These are phyloP conservation scores for Ascomycota sp. DNA, from an alignment of 2,329 filamentous ascomycete species.

Conservation along the genomic window DNA sequence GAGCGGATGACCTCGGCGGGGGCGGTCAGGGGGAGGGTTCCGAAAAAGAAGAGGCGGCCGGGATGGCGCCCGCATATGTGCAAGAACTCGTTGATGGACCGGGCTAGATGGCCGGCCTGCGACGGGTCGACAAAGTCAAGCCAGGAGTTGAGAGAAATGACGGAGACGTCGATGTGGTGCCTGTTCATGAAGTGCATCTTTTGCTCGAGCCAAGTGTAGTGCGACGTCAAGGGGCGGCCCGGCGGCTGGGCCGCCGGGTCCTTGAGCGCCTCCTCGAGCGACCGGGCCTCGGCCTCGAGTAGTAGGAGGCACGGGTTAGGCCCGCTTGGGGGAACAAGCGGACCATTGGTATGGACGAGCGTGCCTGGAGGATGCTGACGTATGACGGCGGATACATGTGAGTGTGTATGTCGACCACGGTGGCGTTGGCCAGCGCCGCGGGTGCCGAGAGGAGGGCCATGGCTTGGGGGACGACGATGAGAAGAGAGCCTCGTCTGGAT, in stretches of 20 bases:
- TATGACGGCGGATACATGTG: constrained; percentile 50
- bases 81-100: constrained; percentile 51
- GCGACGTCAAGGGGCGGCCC: constrained; percentile 63
- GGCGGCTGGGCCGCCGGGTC: constrained; percentile 37
- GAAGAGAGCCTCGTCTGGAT: too few relatives aligned
- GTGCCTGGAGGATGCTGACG: constrained; percentile 36
- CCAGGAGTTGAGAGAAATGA: constrained; percentile 86
- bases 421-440: constrained; percentile 8
- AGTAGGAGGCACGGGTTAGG: constrained; percentile 45
- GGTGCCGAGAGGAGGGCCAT: too few relatives aligned
- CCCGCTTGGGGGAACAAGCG: constrained; percentile 37
- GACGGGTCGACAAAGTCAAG: constrained; percentile 54
- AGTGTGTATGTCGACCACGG: constrained; percentile 46
- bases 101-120: constrained; percentile 42
- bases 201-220: constrained; percentile 60
- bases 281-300: constrained; percentile 27
- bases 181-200: constrained; percentile 79
- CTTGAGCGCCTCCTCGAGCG: constrained; percentile 24
- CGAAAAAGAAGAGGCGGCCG: constrained; percentile 64
- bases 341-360: constrained; percentile 47
- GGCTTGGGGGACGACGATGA: too few relatives aligned
- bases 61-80: constrained; percentile 44
- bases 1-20: constrained; percentile 37
- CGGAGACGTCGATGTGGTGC: constrained; percentile 63
- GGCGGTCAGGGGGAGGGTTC: constrained; percentile 57